Base-by-base conservation (phyloP, 2,329 filamentous ascomycete genomes). In the Lachnellula willkommii region DNA sequence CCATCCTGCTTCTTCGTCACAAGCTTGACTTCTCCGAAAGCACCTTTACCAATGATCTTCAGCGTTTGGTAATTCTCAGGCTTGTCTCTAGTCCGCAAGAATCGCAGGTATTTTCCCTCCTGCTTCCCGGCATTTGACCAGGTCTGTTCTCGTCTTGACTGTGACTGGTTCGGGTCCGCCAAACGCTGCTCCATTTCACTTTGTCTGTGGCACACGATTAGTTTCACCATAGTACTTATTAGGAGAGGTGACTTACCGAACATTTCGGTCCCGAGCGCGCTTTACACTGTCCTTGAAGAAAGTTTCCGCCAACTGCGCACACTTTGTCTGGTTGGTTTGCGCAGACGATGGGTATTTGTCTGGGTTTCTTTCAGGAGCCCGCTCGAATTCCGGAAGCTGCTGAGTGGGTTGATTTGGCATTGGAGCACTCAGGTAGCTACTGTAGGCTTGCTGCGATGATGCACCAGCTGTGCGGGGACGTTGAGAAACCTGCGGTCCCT, bases 251-350 rank as follows among this genome's bases (percentile, higher is more conserved):
- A 70, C 80, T 66, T 75, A 95, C 92, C 92, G 88, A 73, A 95
- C 86, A 72, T 99, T 99, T 57, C 94, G 86, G 75, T 97, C 94
- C 65, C 93, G 84, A 51, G 94, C 94, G 66, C 94, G 85, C 78
- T 96, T 93, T 54, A 99, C 95, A 71, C 93, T 97, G 74, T 99
- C 93, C 75, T 95, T 95, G 83, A 97, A 99, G 78, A 97, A 97
- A 66, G 94, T 91, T 55, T 88, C 84, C 40, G 95, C 88, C 68
- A 86, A 71, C 68, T 85, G 81, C 14, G 81, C 81, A 70, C 84
- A 87, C 69, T 84, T 85, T 74, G 85, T 86, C 74, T 87, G 82
- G 70, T 87, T 87, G 70, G 84, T 85, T 67, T 85, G 84, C 62
- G 83, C 78, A 63, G 82, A 80, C 54, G 77, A 70, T 36, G 83